Evolutionary conservation across 495 filamentous ascomycete genomes (phyloP).

Genomic region (Aspergillus sclerotiicarbonarius): DNA sequence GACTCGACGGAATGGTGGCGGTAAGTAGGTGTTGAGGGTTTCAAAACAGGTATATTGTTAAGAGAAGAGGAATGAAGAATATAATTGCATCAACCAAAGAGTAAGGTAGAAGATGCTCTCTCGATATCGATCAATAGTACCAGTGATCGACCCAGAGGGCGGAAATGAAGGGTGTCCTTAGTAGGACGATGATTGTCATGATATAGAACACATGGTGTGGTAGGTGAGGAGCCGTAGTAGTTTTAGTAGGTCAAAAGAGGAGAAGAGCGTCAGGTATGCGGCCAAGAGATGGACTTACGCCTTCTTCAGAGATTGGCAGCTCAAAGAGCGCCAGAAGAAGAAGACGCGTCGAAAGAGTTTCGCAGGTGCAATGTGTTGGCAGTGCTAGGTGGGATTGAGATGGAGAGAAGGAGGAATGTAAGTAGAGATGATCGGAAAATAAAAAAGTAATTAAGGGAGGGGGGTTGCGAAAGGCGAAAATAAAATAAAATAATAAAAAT

Average conservation of each 20-base stretch:
- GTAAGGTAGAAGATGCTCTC: conserved; percentile 21
- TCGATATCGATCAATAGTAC: conserved; percentile 34
- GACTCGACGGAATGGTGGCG: conserved; percentile 15
- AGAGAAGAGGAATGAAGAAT: conserved; percentile 13
- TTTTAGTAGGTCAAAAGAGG: conserved; percentile 20
- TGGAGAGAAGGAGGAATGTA: conserved; percentile 27
- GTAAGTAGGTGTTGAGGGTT: conserved; percentile 1
- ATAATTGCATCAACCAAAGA: conserved; percentile 18
- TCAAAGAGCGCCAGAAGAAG: conserved; percentile 35
- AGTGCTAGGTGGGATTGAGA: conserved; percentile 22
- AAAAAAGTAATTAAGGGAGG: conserved; percentile 25
- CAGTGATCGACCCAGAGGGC: conserved; percentile 33
- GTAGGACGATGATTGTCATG: conserved; percentile 43
- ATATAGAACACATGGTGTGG: conserved; percentile 43
- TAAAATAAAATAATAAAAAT: conserved; percentile 18
- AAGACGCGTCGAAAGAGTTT: conserved; percentile 30
- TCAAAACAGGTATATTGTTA: conserved; percentile 6
- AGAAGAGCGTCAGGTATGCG: conserved; percentile 31
- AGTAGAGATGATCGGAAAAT: conserved; percentile 24
- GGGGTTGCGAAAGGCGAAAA: conserved; percentile 18
- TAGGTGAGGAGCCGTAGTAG: conserved; percentile 16
- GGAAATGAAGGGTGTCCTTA: conserved; percentile 29
- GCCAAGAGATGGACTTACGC: conserved; percentile 28
- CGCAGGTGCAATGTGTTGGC: conserved; percentile 25
- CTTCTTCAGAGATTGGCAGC: conserved; percentile 35